Conservation (phyloP, 2,329 filamentous ascomycete genomes). For the Thielaviopsis ethacetica region DNA sequence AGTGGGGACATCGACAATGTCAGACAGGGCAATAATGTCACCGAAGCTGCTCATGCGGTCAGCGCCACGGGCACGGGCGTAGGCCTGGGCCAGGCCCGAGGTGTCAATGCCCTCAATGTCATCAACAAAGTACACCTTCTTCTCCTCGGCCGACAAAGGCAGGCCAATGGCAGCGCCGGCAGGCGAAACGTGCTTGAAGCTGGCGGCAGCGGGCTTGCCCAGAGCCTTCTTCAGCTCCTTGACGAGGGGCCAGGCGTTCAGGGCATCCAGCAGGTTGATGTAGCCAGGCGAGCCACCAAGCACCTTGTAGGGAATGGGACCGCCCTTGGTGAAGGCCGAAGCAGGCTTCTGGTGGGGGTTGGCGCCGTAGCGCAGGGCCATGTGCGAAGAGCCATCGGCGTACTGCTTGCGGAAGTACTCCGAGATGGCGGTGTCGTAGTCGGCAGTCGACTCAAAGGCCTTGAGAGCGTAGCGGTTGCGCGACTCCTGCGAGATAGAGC, state of each 20-base stretch:
- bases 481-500: conserved; percentile 71
- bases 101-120: conserved; percentile 80
- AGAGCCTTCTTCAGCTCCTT: conserved; percentile 89
- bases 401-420: conserved; percentile 98
- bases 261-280: conserved; percentile 89
- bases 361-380: conserved; percentile 80
- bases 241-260: conserved; percentile 94
- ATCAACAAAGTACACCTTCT: conserved; percentile 96
- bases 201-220: conserved; percentile 76
- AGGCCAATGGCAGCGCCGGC: conserved; percentile 90
- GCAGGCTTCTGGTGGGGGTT: conserved; percentile 99
- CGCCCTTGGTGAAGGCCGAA: conserved; percentile 59
- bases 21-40: conserved; percentile 85
- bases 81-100: conserved; percentile 80
- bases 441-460: conserved; percentile 94
- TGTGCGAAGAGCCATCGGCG: conserved; percentile 63
- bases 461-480: conserved; percentile 86
- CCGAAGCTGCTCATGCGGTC: conserved; percentile 99
- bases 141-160: conserved; percentile 70
- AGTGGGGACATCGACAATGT: conserved; percentile 78
- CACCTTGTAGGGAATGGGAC: conserved; percentile 82
- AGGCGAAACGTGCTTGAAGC: conserved; percentile 98
- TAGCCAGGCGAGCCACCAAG: conserved; percentile 82
- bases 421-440: conserved; percentile 88
- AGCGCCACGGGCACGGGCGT: conserved; percentile 84